phyloP scores from a whole-genome alignment of 129 eudicot species.

The Gnaphalium uliginosum region DNA sequence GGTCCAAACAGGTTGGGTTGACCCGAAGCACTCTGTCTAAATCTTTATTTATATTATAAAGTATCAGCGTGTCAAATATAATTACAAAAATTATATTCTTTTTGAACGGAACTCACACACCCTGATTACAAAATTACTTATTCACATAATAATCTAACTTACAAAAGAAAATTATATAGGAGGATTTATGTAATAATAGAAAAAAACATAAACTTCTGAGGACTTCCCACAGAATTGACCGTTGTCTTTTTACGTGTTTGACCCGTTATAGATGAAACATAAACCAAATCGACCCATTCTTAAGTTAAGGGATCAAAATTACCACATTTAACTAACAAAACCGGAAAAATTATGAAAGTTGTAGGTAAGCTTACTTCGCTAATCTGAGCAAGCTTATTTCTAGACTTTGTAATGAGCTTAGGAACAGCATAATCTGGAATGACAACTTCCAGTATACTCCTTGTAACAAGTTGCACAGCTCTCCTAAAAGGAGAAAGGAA shows the following conservation, averaged over 20 bases:
- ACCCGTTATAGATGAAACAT: background rate
- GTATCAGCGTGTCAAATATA: background rate
- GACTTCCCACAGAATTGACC: background rate
- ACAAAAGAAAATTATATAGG: background rate
- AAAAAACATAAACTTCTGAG: background rate
- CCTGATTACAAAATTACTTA: background rate
- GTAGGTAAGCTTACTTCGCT: constrained; percentile 62
- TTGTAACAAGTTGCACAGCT: constrained; percentile 82
- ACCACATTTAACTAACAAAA: background rate
- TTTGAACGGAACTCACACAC: background rate
- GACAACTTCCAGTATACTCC: constrained; percentile 95
- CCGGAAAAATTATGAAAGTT: background rate
- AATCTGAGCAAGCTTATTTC: constrained; percentile 85
- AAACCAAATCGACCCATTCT: background rate
- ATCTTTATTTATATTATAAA: background rate
- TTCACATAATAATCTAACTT: background rate
- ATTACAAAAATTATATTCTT: background rate
- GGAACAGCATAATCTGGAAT: constrained; percentile 91
- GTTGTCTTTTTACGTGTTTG: background rate
- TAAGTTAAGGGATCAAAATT: background rate
- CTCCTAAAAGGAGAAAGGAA: constrained; percentile 41
- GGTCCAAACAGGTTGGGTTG: background rate
- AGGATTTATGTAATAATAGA: background rate
- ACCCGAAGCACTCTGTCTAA: background rate
- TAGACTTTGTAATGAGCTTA: constrained; percentile 81